Conservation (phyloP, 2,329 filamentous ascomycete species). For the Clonostachys byssicola region DNA sequence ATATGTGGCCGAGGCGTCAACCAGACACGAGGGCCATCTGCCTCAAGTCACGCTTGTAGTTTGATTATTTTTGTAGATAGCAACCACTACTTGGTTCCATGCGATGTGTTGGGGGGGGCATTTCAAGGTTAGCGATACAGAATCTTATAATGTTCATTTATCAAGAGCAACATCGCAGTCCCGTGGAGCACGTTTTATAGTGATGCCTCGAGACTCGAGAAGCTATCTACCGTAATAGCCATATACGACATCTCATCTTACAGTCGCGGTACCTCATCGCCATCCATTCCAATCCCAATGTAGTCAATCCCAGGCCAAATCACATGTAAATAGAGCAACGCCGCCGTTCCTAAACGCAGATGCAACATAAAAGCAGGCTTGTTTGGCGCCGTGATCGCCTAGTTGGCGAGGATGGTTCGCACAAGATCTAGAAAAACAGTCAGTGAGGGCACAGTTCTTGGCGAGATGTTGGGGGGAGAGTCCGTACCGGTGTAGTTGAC, state of each 20-base stretch:
- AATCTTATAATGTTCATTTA: no score
- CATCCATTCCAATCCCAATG: slow-evolving; percentile 5
- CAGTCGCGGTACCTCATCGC: background rate
- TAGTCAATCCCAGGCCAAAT: slow-evolving; percentile 11
- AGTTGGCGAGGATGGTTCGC: slow-evolving; percentile 83
- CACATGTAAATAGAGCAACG: slow-evolving; percentile 21
- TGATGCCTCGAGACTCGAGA: no score
- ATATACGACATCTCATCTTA: background rate
- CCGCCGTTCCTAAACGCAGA: slow-evolving; percentile 21
- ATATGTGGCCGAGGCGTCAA: no score
- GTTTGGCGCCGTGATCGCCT: slow-evolving; percentile 16
- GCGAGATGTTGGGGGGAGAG: background rate
- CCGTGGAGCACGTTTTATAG: no score
- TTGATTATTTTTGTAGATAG: no score
- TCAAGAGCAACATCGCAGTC: no score
- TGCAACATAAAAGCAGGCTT: slow-evolving; percentile 13
- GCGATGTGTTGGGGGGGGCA: no score
- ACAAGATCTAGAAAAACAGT: slow-evolving; percentile 60
- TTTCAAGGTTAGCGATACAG: no score
- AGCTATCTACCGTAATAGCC: slow-evolving; percentile 16
- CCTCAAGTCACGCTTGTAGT: no score
- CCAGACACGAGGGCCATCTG: no score
- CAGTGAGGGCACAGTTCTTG: no score
- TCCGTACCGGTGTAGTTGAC: slow-evolving; percentile 90
- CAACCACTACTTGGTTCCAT: no score